Evolutionary conservation across 768 basidiomycete genomes (phyloP).

Genomic region (Pulveroboletus sp.): DNA sequence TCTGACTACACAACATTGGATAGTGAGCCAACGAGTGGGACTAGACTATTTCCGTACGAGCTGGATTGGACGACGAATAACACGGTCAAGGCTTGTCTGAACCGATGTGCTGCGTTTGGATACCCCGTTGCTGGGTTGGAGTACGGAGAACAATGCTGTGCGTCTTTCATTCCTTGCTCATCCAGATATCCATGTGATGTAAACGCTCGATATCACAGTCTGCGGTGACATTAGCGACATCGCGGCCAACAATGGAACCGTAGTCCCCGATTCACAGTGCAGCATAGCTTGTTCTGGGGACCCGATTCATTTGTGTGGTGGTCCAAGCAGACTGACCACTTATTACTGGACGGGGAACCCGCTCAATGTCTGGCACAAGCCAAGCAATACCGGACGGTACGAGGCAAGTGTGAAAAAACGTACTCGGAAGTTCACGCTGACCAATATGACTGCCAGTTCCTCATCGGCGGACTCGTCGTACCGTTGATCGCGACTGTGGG

Average conservation of each 20-base stretch:
- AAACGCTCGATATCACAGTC: conserved; percentile 34
- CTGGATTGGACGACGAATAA: conserved; percentile 57
- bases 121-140: conserved; percentile 69
- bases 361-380: conserved; percentile 61
- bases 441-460: conserved; percentile 28
- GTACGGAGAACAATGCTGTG: conserved; percentile 71
- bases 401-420: conserved; percentile 43
- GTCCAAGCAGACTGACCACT: conserved; percentile 45
- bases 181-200: neutral
- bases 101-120: conserved; percentile 65
- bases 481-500: conserved; percentile 73
- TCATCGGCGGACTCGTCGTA: conserved; percentile 58
- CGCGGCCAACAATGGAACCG: conserved; percentile 27
- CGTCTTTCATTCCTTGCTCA: conserved; percentile 23
- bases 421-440: neutral
- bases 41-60: conserved; percentile 57
- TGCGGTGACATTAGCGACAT: conserved; percentile 68
- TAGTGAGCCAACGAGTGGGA: conserved; percentile 44
- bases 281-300: conserved; percentile 62
- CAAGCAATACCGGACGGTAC: conserved; percentile 61
- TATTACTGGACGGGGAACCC: conserved; percentile 48
- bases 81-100: conserved; percentile 59
- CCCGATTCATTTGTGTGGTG: conserved; percentile 64
- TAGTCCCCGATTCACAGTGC: conserved; percentile 37
- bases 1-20: neutral